Conservation (phyloP, 345 rosid genomes). For the Populus nigra region DNA sequence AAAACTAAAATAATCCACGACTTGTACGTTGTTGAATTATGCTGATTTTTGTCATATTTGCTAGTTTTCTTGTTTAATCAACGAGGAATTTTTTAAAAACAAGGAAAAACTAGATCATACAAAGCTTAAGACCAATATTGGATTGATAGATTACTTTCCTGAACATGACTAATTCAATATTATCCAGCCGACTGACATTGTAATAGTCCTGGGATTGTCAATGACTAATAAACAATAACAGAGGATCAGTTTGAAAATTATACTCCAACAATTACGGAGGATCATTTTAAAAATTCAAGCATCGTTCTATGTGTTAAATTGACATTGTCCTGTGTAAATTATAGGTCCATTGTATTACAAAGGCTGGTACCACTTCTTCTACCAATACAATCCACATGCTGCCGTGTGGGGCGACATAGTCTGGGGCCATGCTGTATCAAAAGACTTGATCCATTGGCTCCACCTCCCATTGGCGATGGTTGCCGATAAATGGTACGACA, state of each 20-base stretch:
- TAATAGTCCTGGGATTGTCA: not conserved
- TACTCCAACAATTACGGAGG: not conserved
- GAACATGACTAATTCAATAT: not conserved
- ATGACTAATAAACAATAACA: not conserved
- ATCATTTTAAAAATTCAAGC: not conserved
- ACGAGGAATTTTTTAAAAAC: no score
- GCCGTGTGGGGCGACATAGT: constrained; percentile 91
- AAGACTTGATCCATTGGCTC: constrained; percentile 78
- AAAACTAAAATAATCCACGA: not conserved
- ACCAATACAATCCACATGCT: constrained; percentile 83
- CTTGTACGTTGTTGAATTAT: no score
- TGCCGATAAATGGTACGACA: constrained; percentile 78
- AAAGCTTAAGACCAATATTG: no score
- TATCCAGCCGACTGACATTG: not conserved
- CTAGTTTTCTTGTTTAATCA: no score
- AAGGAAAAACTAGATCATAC: no score
- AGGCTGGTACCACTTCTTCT: constrained; percentile 95
- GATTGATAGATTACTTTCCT: not conserved
- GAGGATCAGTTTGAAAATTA: not conserved
- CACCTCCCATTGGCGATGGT: constrained; percentile 88
- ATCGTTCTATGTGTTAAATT: not conserved
- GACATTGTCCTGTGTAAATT: not conserved
- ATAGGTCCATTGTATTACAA: constrained; percentile 86
- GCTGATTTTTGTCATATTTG: no score
- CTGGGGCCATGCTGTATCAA: constrained; percentile 94